Base-by-base conservation (phyloP, 371 early-diverging fungal genomes). In the Rhizopus delemar region DNA sequence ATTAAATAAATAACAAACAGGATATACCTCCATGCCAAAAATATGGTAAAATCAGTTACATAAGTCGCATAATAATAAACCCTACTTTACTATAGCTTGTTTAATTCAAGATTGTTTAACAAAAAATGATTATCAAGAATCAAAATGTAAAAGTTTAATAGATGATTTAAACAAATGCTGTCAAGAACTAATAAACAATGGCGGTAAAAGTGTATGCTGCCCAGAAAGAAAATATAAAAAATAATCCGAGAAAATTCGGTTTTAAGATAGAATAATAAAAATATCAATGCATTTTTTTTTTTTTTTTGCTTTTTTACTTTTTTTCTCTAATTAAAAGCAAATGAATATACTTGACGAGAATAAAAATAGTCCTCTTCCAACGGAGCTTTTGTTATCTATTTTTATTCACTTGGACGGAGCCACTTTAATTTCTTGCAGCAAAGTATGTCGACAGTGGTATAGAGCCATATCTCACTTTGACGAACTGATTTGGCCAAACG, bases 91-190 rank as follows among this genome's bases (percentile, higher is more conserved):
- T 35, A n/a, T 45, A 73, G 90, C 90, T 8, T 90, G 90, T 59
- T 81, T 74, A 33, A 85, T 90, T 59, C 90, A 90, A 57, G 80
- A 84, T 56, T 90, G 90, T 54, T 68, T 90, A 22, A 61, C 74
- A 56, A 79, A 77, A 41, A 84, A 84, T 63, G 68, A 86, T 59
- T 90, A 84, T 53, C 88, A 90, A 68, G 89, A 90, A 59, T 52
- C 70, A 1, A 82, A 82, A 36, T 90, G 90, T 63, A 69, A 74
- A 54, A 62, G 75, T 2, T 72, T 75, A 5, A 69, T 90, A 8
- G 70, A 79, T n/a, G 69, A 78, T 33, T 73, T 90, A 6, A 59
- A 68, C 41, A 55, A 77, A 52, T 90, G 90, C 64, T 90, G 90
- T 67, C 80, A 77, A 56, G 66, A 73, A 7, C 57, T 90, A 16